These are phyloP conservation scores for Leptosphaerulina australis DNA, from an alignment of 2,329 filamentous ascomycete species.

Conservation along the genomic window DNA sequence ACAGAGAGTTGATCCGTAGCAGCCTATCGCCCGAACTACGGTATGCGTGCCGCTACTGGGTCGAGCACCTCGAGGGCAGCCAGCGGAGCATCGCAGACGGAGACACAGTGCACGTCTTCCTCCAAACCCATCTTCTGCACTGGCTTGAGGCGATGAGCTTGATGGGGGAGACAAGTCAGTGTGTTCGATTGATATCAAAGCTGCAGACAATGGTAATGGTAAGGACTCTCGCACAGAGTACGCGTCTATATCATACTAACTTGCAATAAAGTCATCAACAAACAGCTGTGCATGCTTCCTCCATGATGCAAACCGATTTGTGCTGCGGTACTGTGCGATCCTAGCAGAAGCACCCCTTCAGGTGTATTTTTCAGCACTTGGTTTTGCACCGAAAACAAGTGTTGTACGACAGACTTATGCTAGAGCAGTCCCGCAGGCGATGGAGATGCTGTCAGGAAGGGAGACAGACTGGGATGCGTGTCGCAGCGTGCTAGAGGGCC, in stretches of 20 bases:
- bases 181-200: too few relatives aligned
- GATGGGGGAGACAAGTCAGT: slow-evolving; percentile 28
- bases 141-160: slow-evolving; percentile 47
- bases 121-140: slow-evolving; percentile 35
- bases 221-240: too few relatives aligned
- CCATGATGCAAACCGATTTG: not conserved
- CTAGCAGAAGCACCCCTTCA: slow-evolving; percentile 44
- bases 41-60: too few relatives aligned
- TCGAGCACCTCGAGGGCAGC: not conserved
- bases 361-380: slow-evolving; percentile 43
- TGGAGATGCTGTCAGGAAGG: not conserved
- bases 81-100: slow-evolving; percentile 12
- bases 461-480: not conserved
- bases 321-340: slow-evolving; percentile 21
- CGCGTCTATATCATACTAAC: too few relatives aligned
- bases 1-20: not conserved
- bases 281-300: slow-evolving; percentile 15
- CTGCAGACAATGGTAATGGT: too few relatives aligned
- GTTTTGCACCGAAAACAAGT: slow-evolving; percentile 39
- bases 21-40: too few relatives aligned
- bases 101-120: slow-evolving; percentile 39
- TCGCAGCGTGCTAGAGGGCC: not conserved
- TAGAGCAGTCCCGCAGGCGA: not conserved
- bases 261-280: too few relatives aligned
- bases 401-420: not conserved